Conservation (phyloP, 1,284 basidiomycete species). For the Leccinum laetum region DNA sequence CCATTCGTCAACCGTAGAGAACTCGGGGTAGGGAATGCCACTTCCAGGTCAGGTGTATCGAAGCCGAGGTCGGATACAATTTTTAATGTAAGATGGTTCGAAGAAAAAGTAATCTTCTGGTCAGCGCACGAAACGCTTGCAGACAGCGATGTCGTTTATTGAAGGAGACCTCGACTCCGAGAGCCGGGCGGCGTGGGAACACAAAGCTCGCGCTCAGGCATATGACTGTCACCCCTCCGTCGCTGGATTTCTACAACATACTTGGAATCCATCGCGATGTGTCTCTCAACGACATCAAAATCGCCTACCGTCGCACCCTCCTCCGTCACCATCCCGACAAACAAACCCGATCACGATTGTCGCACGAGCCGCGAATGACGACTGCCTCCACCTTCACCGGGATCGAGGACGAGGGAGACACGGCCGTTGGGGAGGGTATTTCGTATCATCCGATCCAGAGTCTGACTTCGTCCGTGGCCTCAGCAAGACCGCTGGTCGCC, state of each 20-base stretch:
- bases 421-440: constrained; percentile 31
- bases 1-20: too few relatives aligned
- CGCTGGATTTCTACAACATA: constrained; percentile 48
- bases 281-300: constrained; percentile 55
- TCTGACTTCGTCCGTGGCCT: not conserved
- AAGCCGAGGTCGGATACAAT: too few relatives aligned
- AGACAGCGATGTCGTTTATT: too few relatives aligned
- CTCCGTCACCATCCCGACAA: constrained; percentile 74
- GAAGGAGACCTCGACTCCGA: too few relatives aligned
- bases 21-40: too few relatives aligned
- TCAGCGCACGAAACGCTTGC: too few relatives aligned
- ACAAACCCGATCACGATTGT: constrained; percentile 17
- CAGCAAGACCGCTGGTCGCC: not conserved
- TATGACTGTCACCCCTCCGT: not conserved
- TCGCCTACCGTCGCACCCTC: constrained; percentile 68
- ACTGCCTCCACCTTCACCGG: not conserved
- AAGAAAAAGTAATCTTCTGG: too few relatives aligned
- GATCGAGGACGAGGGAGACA: constrained; percentile 34
- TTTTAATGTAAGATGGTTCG: too few relatives aligned
- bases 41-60: too few relatives aligned
- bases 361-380: not conserved
- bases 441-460: not conserved
- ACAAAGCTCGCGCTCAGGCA: not conserved
- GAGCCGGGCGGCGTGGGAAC: too few relatives aligned
- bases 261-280: constrained; percentile 44